Evolutionary conservation across 2,329 filamentous ascomycete genomes (phyloP).

Genomic region (Fusarium lyarnte): DNA sequence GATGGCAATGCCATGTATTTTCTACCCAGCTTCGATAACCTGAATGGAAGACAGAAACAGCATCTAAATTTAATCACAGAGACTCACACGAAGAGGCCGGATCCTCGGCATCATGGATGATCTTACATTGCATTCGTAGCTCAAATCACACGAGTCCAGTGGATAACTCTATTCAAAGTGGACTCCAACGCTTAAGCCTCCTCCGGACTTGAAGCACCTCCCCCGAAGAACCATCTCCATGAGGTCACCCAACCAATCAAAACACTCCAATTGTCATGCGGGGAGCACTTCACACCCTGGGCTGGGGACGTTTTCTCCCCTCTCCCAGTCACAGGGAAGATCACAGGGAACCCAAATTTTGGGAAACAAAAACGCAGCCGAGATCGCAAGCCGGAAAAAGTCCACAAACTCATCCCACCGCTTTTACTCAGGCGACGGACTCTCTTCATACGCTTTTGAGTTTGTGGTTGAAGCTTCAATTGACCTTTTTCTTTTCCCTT

Average conservation of each 20-base stretch:
- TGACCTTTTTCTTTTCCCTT: slow-evolving; percentile 11
- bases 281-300: slow-evolving; percentile 34
- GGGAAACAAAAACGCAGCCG: slow-evolving; percentile 36
- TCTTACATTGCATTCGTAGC: not conserved
- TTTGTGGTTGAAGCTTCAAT: slow-evolving; percentile 30
- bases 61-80: not conserved
- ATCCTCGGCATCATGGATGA: slow-evolving; percentile 1
- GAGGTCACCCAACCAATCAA: slow-evolving; percentile 33
- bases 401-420: slow-evolving; percentile 24
- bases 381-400: slow-evolving; percentile 43
- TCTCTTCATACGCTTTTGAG: slow-evolving; percentile 14
- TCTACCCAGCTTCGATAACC: accelerated
- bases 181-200: slow-evolving; percentile 8
- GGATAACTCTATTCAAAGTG: slow-evolving; percentile 7
- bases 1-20: not conserved
- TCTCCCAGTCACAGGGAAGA: slow-evolving; percentile 48
- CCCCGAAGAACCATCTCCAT: slow-evolving; percentile 21
- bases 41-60: too few relatives aligned
- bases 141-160: slow-evolving; percentile 6
- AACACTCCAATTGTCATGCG: slow-evolving; percentile 42
- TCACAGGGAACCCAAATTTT: slow-evolving; percentile 46
- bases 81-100: not conserved
- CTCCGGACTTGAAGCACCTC: slow-evolving; percentile 29
- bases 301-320: not conserved
- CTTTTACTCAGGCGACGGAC: slow-evolving; percentile 6